These are phyloP conservation scores for Geum urbanum DNA, from an alignment of 306 rosid genomes.

Conservation along the genomic window DNA sequence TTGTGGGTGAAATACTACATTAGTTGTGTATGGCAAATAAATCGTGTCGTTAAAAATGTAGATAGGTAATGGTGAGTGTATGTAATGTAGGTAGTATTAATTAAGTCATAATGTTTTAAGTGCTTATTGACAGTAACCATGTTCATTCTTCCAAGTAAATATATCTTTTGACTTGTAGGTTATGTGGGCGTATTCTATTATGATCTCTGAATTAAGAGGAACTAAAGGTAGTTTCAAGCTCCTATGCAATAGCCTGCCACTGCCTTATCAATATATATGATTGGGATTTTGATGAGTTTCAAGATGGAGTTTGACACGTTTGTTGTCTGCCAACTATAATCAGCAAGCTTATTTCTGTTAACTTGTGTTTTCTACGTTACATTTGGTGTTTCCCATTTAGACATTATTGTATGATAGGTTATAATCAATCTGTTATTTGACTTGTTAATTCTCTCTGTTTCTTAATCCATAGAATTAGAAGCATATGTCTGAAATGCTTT, in stretches of 20 bases:
- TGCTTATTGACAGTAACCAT: conserved; percentile 69
- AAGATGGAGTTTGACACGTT: conserved; percentile 20
- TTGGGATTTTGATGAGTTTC: conserved; percentile 29
- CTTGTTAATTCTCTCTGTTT: background rate
- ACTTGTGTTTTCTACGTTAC: background rate
- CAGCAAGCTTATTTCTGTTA: conserved; percentile 13
- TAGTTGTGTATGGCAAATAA: background rate
- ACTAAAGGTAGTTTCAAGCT: conserved; percentile 96
- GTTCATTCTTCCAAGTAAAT: conserved; percentile 97
- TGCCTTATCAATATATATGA: conserved; percentile 47
- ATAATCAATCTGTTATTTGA: background rate
- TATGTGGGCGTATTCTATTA: conserved; percentile 93
- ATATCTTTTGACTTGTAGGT: conserved; percentile 99
- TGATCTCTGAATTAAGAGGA: conserved; percentile 99
- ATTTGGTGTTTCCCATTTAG: background rate
- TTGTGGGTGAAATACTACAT: background rate
- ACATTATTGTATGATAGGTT: background rate
- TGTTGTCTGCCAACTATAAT: conserved; percentile 12
- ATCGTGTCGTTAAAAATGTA: background rate
- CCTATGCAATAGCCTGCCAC: conserved; percentile 67
- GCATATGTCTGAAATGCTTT: conserved; percentile 7
- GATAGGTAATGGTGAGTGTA: conserved; percentile 6
- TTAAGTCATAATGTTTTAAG: conserved; percentile 31
- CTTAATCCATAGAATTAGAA: background rate
- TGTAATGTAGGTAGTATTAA: conserved; percentile 22